These are phyloP conservation scores for Candida ponderosae DNA, from an alignment of 805 yeast species.

Conservation along the genomic window DNA sequence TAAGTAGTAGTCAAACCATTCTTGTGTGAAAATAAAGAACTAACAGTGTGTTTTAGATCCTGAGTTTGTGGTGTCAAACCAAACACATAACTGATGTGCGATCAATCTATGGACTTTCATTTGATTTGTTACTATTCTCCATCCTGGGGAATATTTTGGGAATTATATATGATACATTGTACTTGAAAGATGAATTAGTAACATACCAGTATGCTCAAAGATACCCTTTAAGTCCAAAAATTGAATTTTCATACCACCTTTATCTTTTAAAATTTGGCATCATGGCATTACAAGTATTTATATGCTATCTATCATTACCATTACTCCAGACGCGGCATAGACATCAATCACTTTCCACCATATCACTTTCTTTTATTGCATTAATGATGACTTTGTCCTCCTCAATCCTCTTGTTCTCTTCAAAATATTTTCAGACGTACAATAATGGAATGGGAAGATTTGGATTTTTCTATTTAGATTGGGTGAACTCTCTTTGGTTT, in stretches of 20 bases:
- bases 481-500: slow-evolving; percentile 34
- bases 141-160: neutral
- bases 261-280: slow-evolving; percentile 13
- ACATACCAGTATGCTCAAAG: slow-evolving; percentile 21
- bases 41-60: no score
- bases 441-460: slow-evolving; percentile 15
- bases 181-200: slow-evolving; percentile 2
- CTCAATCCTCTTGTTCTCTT: slow-evolving; percentile 2
- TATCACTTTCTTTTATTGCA: slow-evolving; percentile 1
- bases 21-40: no score
- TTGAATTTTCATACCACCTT: slow-evolving; percentile 17
- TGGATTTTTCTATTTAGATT: slow-evolving; percentile 31
- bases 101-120: slow-evolving; percentile 31
- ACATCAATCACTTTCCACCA: slow-evolving; percentile 28
- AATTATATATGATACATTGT: neutral
- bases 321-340: slow-evolving; percentile 25
- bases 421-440: neutral
- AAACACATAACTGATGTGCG: slow-evolving; percentile 19
- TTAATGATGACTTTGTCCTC: neutral
- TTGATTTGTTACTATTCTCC: slow-evolving; percentile 21
- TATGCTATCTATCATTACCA: slow-evolving; percentile 20
- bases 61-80: slow-evolving; percentile 1
- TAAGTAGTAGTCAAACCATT: no score
- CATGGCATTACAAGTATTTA: slow-evolving; percentile 6
- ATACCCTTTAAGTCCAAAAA: slow-evolving; percentile 26